These are phyloP conservation scores for Chlamydomonas incerta DNA, from an alignment of 139 green algal species.

Conservation along the genomic window DNA sequence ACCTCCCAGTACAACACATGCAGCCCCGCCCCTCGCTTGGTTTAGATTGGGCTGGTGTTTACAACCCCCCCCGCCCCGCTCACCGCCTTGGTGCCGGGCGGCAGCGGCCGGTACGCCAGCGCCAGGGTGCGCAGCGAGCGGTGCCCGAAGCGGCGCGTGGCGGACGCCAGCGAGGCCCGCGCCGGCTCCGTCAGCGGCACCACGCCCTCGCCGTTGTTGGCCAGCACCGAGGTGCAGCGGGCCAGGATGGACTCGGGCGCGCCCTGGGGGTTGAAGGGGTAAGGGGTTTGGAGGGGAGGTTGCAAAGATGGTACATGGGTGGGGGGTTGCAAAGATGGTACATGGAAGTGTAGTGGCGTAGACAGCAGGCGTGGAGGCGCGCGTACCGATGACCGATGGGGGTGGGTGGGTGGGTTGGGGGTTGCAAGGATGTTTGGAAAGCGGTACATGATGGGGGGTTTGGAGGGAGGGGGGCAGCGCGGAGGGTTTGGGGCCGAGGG, in stretches of 20 bases:
- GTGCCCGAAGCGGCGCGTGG: slow-evolving; percentile 68
- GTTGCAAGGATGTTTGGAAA: no score
- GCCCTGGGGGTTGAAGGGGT: slow-evolving; percentile 84
- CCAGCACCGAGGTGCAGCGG: slow-evolving; percentile 76
- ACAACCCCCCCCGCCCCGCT: neutral
- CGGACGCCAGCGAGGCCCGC: slow-evolving; percentile 44
- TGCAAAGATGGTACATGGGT: neutral
- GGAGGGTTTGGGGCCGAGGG: neutral
- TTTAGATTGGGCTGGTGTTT: no score
- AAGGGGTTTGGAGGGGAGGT: no score
- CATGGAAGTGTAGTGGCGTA: no score
- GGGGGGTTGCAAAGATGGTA: no score
- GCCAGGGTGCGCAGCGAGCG: slow-evolving; percentile 83
- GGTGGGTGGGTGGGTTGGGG: no score
- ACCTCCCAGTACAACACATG: no score
- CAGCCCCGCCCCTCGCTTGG: no score
- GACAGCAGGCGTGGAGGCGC: no score
- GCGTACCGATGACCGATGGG: no score
- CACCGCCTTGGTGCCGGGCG: slow-evolving; percentile 7
- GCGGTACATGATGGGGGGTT: neutral
- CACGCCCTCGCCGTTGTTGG: slow-evolving; percentile 61
- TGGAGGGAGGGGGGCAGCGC: no score
- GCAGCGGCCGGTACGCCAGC: slow-evolving; percentile 78
- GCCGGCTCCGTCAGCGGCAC: slow-evolving; percentile 61
- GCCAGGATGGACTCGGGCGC: slow-evolving; percentile 88